A percentile compares a stretch with the other conserved stretches of the same genome.
Evolutionary conservation across 2,329 filamentous ascomycete genomes (phyloP).

Genomic region (Xylaria sp.): DNA sequence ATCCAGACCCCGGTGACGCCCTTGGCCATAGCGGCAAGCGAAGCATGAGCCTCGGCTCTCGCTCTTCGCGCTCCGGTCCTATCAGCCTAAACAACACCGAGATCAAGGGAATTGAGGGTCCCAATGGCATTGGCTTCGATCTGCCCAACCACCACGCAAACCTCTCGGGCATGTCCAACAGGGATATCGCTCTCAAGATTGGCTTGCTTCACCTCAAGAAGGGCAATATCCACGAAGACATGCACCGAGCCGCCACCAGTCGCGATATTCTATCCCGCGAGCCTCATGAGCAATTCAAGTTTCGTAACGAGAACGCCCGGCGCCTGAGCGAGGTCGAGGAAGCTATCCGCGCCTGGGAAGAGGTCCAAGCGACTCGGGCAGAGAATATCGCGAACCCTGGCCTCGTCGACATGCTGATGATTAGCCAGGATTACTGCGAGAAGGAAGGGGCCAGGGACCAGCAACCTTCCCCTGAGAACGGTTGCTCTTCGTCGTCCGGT

Average conservation of each 20-base stretch:
- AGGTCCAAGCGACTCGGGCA: constrained; percentile 30
- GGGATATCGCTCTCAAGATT: constrained; percentile 36
- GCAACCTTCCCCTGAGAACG: neutral
- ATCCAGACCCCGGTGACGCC: neutral
- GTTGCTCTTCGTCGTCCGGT: neutral
- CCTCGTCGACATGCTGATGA: constrained; percentile 41
- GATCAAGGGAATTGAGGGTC: constrained; percentile 55
- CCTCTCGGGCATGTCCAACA: constrained; percentile 31
- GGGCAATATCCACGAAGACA: constrained; percentile 35
- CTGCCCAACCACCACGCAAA: constrained; percentile 33
- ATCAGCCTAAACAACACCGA: constrained; percentile 56
- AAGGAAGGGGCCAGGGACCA: constrained; percentile 11
- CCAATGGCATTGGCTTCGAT: constrained; percentile 35
- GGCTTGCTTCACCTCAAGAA: constrained; percentile 39
- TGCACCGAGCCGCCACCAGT: constrained; percentile 34
- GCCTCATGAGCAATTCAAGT: constrained; percentile 33
- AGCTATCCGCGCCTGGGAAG: constrained; percentile 40
- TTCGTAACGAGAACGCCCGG: constrained; percentile 32
- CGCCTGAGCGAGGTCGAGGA: constrained; percentile 33
- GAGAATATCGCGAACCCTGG: constrained; percentile 29
- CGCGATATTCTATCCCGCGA: constrained; percentile 33
- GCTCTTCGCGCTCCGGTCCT: constrained; percentile 52
- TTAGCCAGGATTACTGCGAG: constrained; percentile 34
- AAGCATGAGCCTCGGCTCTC: constrained; percentile 16
- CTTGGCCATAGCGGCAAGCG: constrained; percentile 3